Percentiles rank a stretch among this genome's conserved stretches.
phyloP scores from a whole-genome alignment of 441 rosid genomes.

The Euphorbia corollata region DNA sequence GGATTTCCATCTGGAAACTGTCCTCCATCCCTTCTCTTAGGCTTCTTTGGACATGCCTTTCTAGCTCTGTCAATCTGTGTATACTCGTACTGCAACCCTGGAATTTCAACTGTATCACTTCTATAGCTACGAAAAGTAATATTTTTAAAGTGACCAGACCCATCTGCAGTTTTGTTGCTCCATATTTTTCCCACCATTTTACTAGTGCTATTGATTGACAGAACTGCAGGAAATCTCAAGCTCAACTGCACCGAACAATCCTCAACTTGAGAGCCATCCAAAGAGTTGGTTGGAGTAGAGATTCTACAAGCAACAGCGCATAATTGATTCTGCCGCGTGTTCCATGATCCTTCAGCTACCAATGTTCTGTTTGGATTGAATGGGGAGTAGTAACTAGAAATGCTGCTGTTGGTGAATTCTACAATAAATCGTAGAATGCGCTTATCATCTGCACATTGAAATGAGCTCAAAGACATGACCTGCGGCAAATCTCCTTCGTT shows the following conservation, averaged over 20 bases:
- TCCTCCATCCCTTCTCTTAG: constrained; percentile 28
- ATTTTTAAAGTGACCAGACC: constrained; percentile 35
- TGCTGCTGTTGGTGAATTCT: constrained; percentile 20
- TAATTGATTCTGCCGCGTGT: constrained; percentile 38
- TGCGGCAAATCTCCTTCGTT: constrained; percentile 21
- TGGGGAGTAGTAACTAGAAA: constrained; percentile 6
- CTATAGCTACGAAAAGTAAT: constrained; percentile 33
- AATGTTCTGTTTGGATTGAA: constrained; percentile 48
- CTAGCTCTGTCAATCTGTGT: constrained; percentile 33
- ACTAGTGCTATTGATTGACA: constrained; percentile 44
- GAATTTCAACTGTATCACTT: constrained; percentile 24
- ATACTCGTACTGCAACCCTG: constrained; percentile 48
- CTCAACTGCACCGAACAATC: constrained; percentile 68
- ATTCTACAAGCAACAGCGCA: constrained; percentile 61
- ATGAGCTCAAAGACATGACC: constrained; percentile 20
- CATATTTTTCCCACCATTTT: constrained; percentile 45
- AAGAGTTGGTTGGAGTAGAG: constrained; percentile 32
- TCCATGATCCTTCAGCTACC: constrained; percentile 75
- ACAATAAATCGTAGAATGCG: constrained; percentile 25
- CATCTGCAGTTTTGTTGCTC: constrained; percentile 42
- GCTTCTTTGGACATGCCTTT: constrained; percentile 31
- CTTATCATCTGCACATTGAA: constrained; percentile 22
- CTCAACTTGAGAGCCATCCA: constrained; percentile 33
- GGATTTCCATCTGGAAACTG: constrained; percentile 47
- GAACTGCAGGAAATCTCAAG: constrained; percentile 50